Conservation (phyloP, 176 grass and related monocot genomes). For the Eragrostis nindensis region DNA sequence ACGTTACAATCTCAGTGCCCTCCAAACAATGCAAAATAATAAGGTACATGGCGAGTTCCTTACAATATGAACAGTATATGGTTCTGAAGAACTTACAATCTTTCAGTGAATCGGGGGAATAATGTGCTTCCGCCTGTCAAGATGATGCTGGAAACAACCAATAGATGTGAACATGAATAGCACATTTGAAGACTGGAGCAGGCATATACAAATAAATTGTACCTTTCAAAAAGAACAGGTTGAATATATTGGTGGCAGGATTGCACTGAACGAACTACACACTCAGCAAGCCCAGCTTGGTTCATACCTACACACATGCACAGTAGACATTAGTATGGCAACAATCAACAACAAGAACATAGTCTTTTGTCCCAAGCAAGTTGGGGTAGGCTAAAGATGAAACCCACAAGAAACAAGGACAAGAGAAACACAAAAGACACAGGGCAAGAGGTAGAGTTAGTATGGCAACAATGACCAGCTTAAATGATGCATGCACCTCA, state of each 20-base stretch:
- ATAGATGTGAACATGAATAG: conserved; percentile 8
- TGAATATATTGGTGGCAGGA: conserved; percentile 85
- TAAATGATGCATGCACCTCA: neutral
- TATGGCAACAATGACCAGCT: too few relatives aligned
- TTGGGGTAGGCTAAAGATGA: too few relatives aligned
- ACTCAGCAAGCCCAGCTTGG: conserved; percentile 97
- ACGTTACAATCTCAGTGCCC: neutral
- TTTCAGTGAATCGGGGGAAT: conserved; percentile 80
- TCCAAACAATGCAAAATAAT: neutral
- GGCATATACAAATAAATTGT: conserved; percentile 10
- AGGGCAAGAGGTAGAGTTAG: too few relatives aligned
- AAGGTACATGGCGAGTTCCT: neutral
- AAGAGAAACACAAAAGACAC: too few relatives aligned
- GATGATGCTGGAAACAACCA: conserved; percentile 82
- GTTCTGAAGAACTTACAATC: conserved; percentile 69
- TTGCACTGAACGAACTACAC: conserved; percentile 80
- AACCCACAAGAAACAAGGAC: too few relatives aligned
- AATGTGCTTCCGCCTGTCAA: conserved; percentile 88
- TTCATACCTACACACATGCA: conserved; percentile 77
- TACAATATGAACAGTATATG: neutral
- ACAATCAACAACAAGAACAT: too few relatives aligned
- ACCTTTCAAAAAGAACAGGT: conserved; percentile 87
- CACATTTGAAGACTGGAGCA: conserved; percentile 8
- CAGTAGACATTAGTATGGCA: neutral
- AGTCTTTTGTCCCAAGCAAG: too few relatives aligned